Conservation (phyloP, 495 filamentous ascomycete species). For the Clavariopsis aquatica region DNA sequence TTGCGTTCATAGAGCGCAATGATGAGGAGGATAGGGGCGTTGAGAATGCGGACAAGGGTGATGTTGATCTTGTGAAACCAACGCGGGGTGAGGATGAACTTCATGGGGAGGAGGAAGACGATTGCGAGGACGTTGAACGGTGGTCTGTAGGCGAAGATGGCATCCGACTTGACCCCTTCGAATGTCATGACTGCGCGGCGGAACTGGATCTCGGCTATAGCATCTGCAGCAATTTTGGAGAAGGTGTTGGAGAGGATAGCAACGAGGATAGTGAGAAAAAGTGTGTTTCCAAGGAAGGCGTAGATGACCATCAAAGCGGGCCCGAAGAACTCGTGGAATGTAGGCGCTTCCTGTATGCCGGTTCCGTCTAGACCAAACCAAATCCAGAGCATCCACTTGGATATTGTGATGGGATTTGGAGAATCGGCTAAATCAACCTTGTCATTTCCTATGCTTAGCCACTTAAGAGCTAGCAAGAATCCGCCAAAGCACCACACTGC, state of each 20-base stretch:
- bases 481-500: slow-evolving; percentile 73
- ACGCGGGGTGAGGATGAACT: slow-evolving; percentile 62
- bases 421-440: slow-evolving; percentile 39
- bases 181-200: slow-evolving; percentile 71
- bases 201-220: slow-evolving; percentile 70
- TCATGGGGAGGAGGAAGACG: slow-evolving; percentile 63
- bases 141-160: slow-evolving; percentile 71
- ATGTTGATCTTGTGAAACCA: slow-evolving; percentile 82
- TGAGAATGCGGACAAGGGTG: slow-evolving; percentile 61
- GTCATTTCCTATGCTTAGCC: slow-evolving; percentile 53
- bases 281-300: slow-evolving; percentile 72
- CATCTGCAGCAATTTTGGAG: slow-evolving; percentile 63
- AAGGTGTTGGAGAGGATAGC: slow-evolving; percentile 76
- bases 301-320: slow-evolving; percentile 71
- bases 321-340: slow-evolving; percentile 67
- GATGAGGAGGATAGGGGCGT: slow-evolving; percentile 63
- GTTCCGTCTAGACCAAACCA: slow-evolving; percentile 79
- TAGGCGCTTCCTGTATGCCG: slow-evolving; percentile 64
- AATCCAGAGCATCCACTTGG: slow-evolving; percentile 80
- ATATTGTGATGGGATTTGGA: slow-evolving; percentile 57
- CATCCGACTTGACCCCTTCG: slow-evolving; percentile 73
- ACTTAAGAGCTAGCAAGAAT: slow-evolving; percentile 69
- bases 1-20: slow-evolving; percentile 62
- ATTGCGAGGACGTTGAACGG: slow-evolving; percentile 73
- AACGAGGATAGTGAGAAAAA: slow-evolving; percentile 74